Conservation (phyloP, 1,139 yeast species). For the Arxiozyma heterogenica region DNA sequence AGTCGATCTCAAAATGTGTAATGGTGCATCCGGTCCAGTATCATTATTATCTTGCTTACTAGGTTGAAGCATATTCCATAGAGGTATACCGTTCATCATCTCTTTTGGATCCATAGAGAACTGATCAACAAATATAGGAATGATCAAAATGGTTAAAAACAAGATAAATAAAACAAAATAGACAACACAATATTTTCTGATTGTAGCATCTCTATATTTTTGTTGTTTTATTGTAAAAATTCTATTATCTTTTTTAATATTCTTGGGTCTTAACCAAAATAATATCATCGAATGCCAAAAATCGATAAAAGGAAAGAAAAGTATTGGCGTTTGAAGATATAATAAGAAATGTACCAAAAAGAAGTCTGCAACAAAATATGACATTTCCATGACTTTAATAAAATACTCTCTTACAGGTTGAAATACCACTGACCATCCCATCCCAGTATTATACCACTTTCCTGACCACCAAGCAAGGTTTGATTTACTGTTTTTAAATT, state of each 20-base stretch:
- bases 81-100: slow-evolving; percentile 14
- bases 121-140: slow-evolving; percentile 36
- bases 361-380: slow-evolving; percentile 64
- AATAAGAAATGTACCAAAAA: slow-evolving; percentile 56
- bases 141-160: slow-evolving; percentile 34
- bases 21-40: slow-evolving; percentile 40
- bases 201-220: slow-evolving; percentile 33
- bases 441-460: slow-evolving; percentile 52
- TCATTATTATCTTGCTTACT: slow-evolving; percentile 49
- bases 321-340: slow-evolving; percentile 50
- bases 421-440: slow-evolving; percentile 49
- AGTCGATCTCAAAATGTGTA: slow-evolving; percentile 22
- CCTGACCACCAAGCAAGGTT: slow-evolving; percentile 88
- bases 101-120: slow-evolving; percentile 20
- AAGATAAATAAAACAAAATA: slow-evolving; percentile 37
- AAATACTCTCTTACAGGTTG: slow-evolving; percentile 64
- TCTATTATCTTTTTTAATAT: slow-evolving; percentile 39
- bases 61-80: slow-evolving; percentile 46
- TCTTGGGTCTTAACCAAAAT: slow-evolving; percentile 69
- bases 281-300: slow-evolving; percentile 71
- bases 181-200: slow-evolving; percentile 34
- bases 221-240: slow-evolving; percentile 35
- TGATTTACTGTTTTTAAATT: slow-evolving; percentile 45
- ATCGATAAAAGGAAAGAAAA: slow-evolving; percentile 63
- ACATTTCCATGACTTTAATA: slow-evolving; percentile 61